Base-by-base conservation (phyloP, 169 alveolate species). In the Plasmodium malariae region DNA sequence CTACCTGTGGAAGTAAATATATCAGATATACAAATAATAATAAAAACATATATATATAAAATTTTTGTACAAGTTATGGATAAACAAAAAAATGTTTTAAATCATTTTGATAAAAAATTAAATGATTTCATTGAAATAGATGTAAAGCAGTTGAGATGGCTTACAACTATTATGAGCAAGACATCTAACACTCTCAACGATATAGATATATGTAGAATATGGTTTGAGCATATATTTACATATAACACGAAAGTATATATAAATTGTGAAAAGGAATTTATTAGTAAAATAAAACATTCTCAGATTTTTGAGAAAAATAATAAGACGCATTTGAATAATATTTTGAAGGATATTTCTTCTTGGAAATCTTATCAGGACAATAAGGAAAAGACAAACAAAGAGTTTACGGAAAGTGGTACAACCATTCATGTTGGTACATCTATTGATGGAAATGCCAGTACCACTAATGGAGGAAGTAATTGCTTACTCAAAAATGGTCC, bases 271-370 rank as follows among this genome's bases (percentile, higher is more conserved):
- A 80, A 80, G 28, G 90, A 80, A n/a, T 80, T 80, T 26, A 69
- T 80, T 40, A 67, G 32, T 6, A 80, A 67, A 40, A 48, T 80
- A 65, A 80, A 80, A 43, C 45, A 30, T 26, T 80, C 90, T 0
- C 67, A 80, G 19, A 67, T 80, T 17, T 80, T 80, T 26, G 90
- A 80, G 26, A 80, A 80, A 54, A 80, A 80, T 80, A 80, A 80
- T 65, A 48, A 48, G 57, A 2, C 68, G 1, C 60, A 80, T 80
- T 51, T 80, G 55, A 80, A 80, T 32, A 43, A 57, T 28, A 65
- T 80, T 1, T 17, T 80, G 26, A 80, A 80, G 43, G 80, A 80
- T 55, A 80, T 80, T 0, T 30, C 69, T 6, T 11, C 28, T 24
- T 80, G 90, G 90, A 80, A 59, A 36, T 14, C 17, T 6, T 65